Evolutionary conservation across 306 rosid species (phyloP).

Genomic region (Cercis canadensis): DNA sequence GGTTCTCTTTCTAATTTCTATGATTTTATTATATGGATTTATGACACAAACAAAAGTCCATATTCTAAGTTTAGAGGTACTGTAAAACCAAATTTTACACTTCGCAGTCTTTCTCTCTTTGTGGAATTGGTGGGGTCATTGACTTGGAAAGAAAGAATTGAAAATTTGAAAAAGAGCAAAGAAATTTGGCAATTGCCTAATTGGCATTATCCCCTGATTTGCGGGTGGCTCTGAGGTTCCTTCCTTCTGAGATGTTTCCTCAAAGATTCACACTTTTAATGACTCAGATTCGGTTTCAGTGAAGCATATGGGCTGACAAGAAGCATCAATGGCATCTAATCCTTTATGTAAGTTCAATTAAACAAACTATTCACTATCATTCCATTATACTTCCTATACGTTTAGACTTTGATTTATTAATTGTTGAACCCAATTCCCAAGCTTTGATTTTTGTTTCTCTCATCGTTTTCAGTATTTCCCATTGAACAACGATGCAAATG

Average conservation of each 20-base stretch:
- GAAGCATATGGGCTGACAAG: constrained; percentile 30
- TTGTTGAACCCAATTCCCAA: constrained; percentile 35
- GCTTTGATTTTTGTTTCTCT: constrained; percentile 21
- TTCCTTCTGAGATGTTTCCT: constrained; percentile 47
- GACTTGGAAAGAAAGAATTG: constrained; percentile 12
- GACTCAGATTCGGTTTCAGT: constrained; percentile 40
- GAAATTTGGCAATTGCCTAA: too few species aligned
- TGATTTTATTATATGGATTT: too few species aligned
- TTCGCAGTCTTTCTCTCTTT: not conserved
- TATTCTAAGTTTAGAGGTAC: too few species aligned
- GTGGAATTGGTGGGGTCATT: constrained; percentile 36
- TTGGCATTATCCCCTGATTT: constrained; percentile 25
- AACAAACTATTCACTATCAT: not conserved
- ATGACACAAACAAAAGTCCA: too few species aligned
- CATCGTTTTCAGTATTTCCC: constrained; percentile 12
- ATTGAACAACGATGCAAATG: constrained; percentile 26
- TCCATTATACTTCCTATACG: not conserved
- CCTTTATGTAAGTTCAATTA: constrained; percentile 34
- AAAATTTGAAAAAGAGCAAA: constrained; percentile 1
- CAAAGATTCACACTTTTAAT: constrained; percentile 35
- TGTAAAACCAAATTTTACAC: too few species aligned
- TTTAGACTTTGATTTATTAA: constrained; percentile 37
- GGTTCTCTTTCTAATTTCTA: constrained; percentile 4
- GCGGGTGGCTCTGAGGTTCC: constrained; percentile 29
- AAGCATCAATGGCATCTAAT: constrained; percentile 31